Conservation (phyloP, 139 green algal genomes). For the Chlamydomonas applanata region DNA sequence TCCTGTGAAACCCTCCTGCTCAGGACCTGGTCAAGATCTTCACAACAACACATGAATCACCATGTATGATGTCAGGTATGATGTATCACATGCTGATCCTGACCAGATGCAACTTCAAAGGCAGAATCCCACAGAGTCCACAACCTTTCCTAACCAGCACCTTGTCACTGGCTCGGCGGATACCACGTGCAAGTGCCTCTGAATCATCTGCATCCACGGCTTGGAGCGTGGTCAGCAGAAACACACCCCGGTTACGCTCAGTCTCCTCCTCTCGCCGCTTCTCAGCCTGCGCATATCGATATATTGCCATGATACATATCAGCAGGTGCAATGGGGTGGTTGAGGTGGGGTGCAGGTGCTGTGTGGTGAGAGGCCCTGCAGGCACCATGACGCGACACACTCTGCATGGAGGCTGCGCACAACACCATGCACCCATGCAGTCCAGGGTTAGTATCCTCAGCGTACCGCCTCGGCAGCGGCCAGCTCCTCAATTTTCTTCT, state of each 20-base stretch:
- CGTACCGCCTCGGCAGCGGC: slow-evolving; percentile 44
- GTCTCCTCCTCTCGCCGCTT: slow-evolving; percentile 15
- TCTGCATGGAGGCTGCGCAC: neutral
- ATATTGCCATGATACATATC: no score
- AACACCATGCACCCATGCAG: neutral
- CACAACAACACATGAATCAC: neutral
- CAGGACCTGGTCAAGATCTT: neutral
- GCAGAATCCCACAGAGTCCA: neutral
- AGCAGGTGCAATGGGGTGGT: no score
- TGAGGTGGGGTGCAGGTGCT: no score
- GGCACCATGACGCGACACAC: no score
- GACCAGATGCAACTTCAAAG: neutral
- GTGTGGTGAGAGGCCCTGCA: no score
- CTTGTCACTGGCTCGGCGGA: slow-evolving; percentile 67
- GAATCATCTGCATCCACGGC: slow-evolving; percentile 38
- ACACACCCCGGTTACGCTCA: slow-evolving; percentile 62
- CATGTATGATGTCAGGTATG: neutral
- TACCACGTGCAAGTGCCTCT: slow-evolving; percentile 40
- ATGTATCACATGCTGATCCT: neutral
- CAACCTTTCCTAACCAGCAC: slow-evolving; percentile 8
- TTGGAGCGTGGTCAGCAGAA: slow-evolving; percentile 39
- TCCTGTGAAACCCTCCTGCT: neutral
- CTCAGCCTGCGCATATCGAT: neutral
- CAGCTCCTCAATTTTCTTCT: slow-evolving; percentile 21
- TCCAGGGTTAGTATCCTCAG: neutral